Evolutionary conservation across 2,329 filamentous ascomycete species (phyloP), one percentile per base, ranked within the genome.

Genomic region (Fusarium pilosicola): DNA sequence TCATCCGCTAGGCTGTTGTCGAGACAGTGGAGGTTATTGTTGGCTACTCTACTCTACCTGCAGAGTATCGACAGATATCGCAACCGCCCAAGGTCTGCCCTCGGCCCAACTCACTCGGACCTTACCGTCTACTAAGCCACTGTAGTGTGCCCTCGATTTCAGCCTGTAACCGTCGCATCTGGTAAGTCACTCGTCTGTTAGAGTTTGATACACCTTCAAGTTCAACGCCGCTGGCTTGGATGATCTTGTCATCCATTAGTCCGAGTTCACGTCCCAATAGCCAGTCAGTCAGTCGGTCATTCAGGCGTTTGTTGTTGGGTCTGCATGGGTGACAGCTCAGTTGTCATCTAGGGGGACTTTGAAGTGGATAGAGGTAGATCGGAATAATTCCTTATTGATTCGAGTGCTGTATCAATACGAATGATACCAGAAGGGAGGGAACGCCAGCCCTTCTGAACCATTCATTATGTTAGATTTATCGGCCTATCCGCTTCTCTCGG

Each of bases 51-150:
- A 24, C 30, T 51, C n/a, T 51, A 24, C 48, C n/a, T 51, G 18
- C 48, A 54, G 24, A 54, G 34, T 55, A 41, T 55, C 51, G 34
- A 55, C 34, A 55, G 51, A 55, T 41, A 55, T 55, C 51, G 51
- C 51, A 55, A 26, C 20, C 51, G 51, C 34, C 14, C 34, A 41
- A 36, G 41, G 46, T 65, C 28, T 41, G 44, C 55, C 45, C 59
- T 77, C 73, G 76, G 74, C 68, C 73, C 59, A 75, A 71, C 69
- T 48, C 69, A 64, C 51, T 68, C 73, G 73, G 76, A 77, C 64
- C 71, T 77, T 76, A 62, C 76, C 76, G 74, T 66, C 57, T 22
- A 39, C 54, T 57, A 71, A 78, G 76, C 74, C 71, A 77, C 70
- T 44, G 51, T 65, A 60, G 64, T 22, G 49, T 57, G 48, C 58